phyloP scores from a whole-genome alignment of 768 basidiomycete genomes.

The Leucocoprinus leucothites region DNA sequence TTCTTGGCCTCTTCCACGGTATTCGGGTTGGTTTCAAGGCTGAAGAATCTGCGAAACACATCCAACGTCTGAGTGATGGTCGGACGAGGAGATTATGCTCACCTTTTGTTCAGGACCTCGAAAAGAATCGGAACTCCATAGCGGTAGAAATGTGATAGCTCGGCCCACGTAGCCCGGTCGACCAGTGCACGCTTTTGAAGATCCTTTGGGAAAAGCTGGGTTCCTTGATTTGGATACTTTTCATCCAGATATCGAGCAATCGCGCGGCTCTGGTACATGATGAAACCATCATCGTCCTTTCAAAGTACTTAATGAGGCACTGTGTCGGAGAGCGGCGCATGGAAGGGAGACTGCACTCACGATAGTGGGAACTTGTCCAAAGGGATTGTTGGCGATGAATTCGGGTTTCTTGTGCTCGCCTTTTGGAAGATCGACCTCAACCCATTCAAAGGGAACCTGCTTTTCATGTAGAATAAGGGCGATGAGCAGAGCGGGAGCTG shows the following conservation, averaged over 20 bases:
- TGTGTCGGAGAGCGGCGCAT: too few species aligned
- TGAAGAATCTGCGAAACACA: background rate
- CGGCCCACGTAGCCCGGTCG: slow-evolving; percentile 40
- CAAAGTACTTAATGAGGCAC: too few species aligned
- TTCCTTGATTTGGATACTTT: slow-evolving; percentile 46
- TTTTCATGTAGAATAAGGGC: slow-evolving; percentile 46
- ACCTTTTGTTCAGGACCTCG: slow-evolving; percentile 30
- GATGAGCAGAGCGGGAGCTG: slow-evolving; percentile 46
- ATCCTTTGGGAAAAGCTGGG: slow-evolving; percentile 39
- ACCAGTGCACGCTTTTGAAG: slow-evolving; percentile 32
- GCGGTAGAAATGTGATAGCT: slow-evolving; percentile 42
- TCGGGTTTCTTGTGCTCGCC: slow-evolving; percentile 37
- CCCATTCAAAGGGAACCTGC: slow-evolving; percentile 45
- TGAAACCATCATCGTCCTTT: slow-evolving; percentile 51
- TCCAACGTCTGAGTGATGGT: background rate
- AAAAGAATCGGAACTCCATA: slow-evolving; percentile 21
- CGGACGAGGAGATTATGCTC: too few species aligned
- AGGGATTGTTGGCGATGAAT: slow-evolving; percentile 46
- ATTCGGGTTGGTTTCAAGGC: slow-evolving; percentile 23
- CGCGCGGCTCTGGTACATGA: slow-evolving; percentile 52
- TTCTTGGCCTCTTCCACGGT: slow-evolving; percentile 18
- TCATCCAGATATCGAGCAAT: slow-evolving; percentile 48
- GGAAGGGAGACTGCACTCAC: too few species aligned
- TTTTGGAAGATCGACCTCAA: slow-evolving; percentile 37
- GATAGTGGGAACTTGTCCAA: too few species aligned